These are phyloP conservation scores for Ophiostoma perfectum DNA, from an alignment of 2,329 filamentous ascomycete genomes.

Conservation along the genomic window DNA sequence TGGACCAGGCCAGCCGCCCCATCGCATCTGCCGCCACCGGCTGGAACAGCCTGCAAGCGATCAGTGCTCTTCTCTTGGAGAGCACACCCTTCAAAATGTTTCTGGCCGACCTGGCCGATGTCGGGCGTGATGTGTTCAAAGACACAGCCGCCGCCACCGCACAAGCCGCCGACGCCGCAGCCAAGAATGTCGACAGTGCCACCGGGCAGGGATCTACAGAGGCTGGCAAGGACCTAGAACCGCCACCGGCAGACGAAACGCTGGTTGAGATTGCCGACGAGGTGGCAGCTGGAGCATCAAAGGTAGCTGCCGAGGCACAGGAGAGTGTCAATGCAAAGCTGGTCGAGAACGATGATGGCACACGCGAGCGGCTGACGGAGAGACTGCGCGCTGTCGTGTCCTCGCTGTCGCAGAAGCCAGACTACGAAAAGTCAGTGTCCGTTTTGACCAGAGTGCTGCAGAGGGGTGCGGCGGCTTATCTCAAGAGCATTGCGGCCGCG, in stretches of 20 bases:
- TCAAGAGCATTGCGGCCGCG: constrained; percentile 54
- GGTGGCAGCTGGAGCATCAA: constrained; percentile 48
- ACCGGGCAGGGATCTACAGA: neutral
- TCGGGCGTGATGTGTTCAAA: constrained; percentile 78
- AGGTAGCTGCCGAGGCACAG: constrained; percentile 54
- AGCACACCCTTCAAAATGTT: constrained; percentile 89
- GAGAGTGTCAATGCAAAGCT: constrained; percentile 71
- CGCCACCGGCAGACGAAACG: constrained; percentile 34
- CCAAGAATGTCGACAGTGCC: constrained; percentile 56
- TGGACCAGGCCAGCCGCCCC: constrained; percentile 28
- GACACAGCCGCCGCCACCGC: constrained; percentile 80
- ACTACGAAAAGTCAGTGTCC: constrained; percentile 83
- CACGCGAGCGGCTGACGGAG: constrained; percentile 50
- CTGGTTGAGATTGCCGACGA: constrained; percentile 50
- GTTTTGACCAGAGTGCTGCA: constrained; percentile 69
- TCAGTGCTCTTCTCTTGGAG: constrained; percentile 77
- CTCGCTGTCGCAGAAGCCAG: constrained; percentile 67
- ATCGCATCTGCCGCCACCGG: constrained; percentile 64
- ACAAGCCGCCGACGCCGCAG: constrained; percentile 67
- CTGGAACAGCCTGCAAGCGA: constrained; percentile 63
- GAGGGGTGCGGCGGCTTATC: constrained; percentile 69
- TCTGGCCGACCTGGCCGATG: constrained; percentile 69
- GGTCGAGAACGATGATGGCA: constrained; percentile 64
- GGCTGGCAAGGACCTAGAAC: neutral
- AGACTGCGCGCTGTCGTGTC: constrained; percentile 71